A percentile compares a stretch with the other conserved stretches of the same genome.
Evolutionary conservation across 225 moss, liverwort and hornwort genomes (phyloP).

Genomic region (Climacium dendroides): DNA sequence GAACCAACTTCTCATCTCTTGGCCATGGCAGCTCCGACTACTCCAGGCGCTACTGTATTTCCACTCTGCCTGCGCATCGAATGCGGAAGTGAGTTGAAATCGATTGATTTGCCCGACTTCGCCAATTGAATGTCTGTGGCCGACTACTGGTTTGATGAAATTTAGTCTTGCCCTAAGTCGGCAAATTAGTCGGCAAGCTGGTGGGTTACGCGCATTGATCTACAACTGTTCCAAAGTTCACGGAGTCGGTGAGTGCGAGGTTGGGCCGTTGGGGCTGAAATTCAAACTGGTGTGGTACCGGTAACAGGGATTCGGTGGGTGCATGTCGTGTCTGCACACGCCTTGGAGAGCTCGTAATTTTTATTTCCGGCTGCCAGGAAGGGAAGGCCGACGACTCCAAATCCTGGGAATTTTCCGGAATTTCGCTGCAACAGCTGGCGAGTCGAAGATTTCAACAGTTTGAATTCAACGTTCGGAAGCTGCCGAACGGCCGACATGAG

Average conservation of each 20-base stretch:
- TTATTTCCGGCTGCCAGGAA: background rate
- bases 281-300: background rate
- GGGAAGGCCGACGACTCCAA: background rate
- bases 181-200: background rate
- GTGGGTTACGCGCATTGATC: background rate
- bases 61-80: no score
- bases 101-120: background rate
- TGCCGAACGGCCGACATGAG: background rate
- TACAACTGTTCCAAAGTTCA: background rate
- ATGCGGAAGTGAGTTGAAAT: background rate
- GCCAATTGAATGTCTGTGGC: background rate
- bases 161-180: background rate
- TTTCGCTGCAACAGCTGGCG: no score
- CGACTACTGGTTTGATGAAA: background rate
- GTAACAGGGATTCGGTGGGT: no score
- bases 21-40: background rate
- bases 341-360: background rate
- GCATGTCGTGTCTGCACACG: background rate
- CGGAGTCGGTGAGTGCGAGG: background rate
- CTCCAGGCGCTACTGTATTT: background rate
- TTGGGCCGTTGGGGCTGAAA: background rate
- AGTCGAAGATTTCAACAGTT: background rate
- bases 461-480: background rate
- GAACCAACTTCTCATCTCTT: background rate
- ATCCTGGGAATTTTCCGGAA: background rate